phyloP scores from a whole-genome alignment of 441 rosid species.

The Dalechampia spathulata region DNA sequence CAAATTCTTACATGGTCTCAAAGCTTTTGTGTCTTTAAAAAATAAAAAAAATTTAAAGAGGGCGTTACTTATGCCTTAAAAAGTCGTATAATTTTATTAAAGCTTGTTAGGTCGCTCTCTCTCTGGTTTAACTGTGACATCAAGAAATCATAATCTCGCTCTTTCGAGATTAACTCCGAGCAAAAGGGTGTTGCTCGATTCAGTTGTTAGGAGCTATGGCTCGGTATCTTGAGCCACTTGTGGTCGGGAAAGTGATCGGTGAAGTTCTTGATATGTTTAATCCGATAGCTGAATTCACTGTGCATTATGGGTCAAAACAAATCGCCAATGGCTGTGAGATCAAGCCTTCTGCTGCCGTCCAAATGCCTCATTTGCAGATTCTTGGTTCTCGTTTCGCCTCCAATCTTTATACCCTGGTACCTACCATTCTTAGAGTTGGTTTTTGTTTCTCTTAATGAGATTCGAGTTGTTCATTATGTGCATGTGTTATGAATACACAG shows the following conservation, averaged over 20 bases:
- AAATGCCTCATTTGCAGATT: slow-evolving; percentile 47
- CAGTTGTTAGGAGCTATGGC: slow-evolving; percentile 24
- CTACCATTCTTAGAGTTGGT: background rate
- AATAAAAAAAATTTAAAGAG: background rate
- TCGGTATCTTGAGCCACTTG: slow-evolving; percentile 29
- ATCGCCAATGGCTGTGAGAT: slow-evolving; percentile 76
- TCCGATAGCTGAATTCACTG: slow-evolving; percentile 55
- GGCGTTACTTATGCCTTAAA: background rate
- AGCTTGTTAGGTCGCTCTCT: background rate
- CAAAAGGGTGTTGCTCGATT: no score
- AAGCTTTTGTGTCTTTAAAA: background rate
- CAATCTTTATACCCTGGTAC: slow-evolving; percentile 62
- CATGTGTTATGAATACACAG: slow-evolving; percentile 22
- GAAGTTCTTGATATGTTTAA: slow-evolving; percentile 81
- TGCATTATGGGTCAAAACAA: slow-evolving; percentile 58
- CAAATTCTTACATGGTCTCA: background rate
- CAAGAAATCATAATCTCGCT: no score
- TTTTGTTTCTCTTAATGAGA: background rate
- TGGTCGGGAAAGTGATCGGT: slow-evolving; percentile 82
- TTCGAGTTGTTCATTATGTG: background rate
- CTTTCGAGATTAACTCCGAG: no score
- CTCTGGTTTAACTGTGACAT: background rate
- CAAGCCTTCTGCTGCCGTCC: slow-evolving; percentile 61
- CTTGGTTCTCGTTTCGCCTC: slow-evolving; percentile 32
- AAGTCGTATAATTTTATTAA: background rate